Conservation (phyloP, 129 eudicot genomes). For the Flaveria robusta region DNA sequence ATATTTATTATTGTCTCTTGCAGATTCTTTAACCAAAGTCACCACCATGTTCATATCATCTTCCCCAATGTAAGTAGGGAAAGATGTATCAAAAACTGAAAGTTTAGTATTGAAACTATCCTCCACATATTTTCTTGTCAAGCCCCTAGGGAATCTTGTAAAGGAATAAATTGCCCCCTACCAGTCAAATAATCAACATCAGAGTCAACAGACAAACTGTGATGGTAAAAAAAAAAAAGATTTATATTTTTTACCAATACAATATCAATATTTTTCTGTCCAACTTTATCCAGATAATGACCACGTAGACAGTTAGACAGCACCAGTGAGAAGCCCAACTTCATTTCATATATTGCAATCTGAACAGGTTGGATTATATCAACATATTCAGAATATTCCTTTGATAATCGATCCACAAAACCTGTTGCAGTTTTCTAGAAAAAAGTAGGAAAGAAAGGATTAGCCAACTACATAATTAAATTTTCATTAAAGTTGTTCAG, state of each 20-base stretch:
- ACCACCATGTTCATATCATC: slow-evolving; percentile 56
- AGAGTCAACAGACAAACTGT: slow-evolving; percentile 11
- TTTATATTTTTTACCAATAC: slow-evolving; percentile 54
- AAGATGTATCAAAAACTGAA: slow-evolving; percentile 43
- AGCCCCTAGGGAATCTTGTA: slow-evolving; percentile 77
- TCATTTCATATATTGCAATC: slow-evolving; percentile 88
- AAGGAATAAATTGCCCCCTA: slow-evolving; percentile 66
- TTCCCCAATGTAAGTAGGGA: slow-evolving; percentile 47
- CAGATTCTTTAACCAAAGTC: slow-evolving; percentile 36
- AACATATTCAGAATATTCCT: slow-evolving; percentile 59
- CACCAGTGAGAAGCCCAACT: slow-evolving; percentile 73
- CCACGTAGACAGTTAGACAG: slow-evolving; percentile 45
- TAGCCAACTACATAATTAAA: slow-evolving; percentile 3
- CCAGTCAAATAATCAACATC: slow-evolving; percentile 20
- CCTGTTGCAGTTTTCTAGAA: slow-evolving; percentile 60
- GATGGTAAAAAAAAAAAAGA: slow-evolving; percentile 12
- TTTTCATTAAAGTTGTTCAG: neutral
- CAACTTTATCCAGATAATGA: slow-evolving; percentile 43
- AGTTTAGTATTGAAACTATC: slow-evolving; percentile 33
- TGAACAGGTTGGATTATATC: slow-evolving; percentile 84
- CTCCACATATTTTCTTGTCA: slow-evolving; percentile 39
- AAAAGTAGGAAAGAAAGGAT: neutral
- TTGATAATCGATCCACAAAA: slow-evolving; percentile 69
- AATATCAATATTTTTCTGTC: slow-evolving; percentile 46
- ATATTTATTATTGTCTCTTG: slow-evolving; percentile 32